Conservation (phyloP, 768 basidiomycete genomes). For the Russula brevipes region DNA sequence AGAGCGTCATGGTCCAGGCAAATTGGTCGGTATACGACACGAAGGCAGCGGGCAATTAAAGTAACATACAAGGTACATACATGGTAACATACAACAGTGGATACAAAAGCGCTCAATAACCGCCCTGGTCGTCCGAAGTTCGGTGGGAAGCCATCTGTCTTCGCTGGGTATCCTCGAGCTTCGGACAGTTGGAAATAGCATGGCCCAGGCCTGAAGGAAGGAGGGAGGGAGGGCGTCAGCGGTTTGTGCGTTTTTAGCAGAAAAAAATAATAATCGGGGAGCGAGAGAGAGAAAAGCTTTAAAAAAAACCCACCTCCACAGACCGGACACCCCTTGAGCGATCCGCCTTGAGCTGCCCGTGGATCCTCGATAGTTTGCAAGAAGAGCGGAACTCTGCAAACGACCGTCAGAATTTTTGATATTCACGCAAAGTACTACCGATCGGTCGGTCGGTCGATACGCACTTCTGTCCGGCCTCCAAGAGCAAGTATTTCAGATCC, state of each 20-base stretch:
- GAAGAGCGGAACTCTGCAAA: constrained; percentile 84
- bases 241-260: background rate
- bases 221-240: constrained; percentile 2
- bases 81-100: background rate
- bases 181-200: constrained; percentile 91
- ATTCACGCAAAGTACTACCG: background rate
- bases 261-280: background rate
- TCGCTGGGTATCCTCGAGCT: constrained; percentile 88
- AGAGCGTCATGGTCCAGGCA: background rate
- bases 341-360: constrained; percentile 69
- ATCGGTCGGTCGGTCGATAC: constrained; percentile 28
- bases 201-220: constrained; percentile 74
- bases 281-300: too few relatives aligned
- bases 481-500: constrained; percentile 92
- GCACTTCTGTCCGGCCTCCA: constrained; percentile 97
- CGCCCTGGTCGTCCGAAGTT: constrained; percentile 60
- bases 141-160: constrained; percentile 87
- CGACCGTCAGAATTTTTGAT: constrained; percentile 12
- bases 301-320: constrained; percentile 68
- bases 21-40: background rate
- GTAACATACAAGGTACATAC: background rate
- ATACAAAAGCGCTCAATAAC: constrained; percentile 24
- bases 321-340: constrained; percentile 85
- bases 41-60: background rate
- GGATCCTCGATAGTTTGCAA: constrained; percentile 87